Conservation (phyloP, 805 yeast genomes). For the Schizosaccharomyces cryophilus region DNA sequence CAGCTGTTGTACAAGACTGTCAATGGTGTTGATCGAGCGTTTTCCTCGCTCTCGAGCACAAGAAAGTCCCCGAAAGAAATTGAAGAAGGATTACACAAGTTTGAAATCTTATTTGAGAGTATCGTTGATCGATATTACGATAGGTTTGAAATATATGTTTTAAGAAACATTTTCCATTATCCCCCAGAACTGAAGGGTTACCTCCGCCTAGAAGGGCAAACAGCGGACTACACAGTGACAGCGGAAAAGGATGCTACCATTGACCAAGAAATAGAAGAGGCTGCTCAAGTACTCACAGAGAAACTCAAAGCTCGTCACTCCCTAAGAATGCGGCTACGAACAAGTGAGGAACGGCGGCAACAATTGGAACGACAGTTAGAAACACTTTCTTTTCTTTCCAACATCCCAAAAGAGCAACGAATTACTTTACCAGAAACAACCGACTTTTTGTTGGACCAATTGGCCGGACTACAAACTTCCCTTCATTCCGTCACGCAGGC, state of each 20-base stretch:
- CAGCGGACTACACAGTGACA: not conserved
- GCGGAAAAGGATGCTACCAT: not conserved
- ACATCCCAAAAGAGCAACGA: not conserved
- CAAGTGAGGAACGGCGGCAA: not conserved
- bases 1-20: slow-evolving; percentile 1
- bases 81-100: slow-evolving; percentile 2
- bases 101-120: not conserved
- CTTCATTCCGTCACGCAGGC: not conserved
- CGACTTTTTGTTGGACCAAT: not conserved
- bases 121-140: slow-evolving; percentile 1
- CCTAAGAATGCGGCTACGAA: not conserved
- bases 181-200: not conserved
- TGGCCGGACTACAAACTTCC: not conserved
- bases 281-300: not conserved
- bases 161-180: not conserved
- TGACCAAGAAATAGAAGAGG: not conserved
- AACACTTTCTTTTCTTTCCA: not conserved
- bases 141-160: not conserved
- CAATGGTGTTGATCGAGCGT: not conserved
- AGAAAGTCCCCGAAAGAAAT: not conserved
- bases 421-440: slow-evolving; percentile 1
- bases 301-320: not conserved
- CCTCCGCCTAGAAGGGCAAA: not conserved
- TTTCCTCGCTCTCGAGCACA: not conserved
- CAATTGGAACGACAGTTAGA: not conserved